Evolutionary conservation across 352 stramenopile genomes (phyloP).

Genomic region (Phytophthora colocasiae): DNA sequence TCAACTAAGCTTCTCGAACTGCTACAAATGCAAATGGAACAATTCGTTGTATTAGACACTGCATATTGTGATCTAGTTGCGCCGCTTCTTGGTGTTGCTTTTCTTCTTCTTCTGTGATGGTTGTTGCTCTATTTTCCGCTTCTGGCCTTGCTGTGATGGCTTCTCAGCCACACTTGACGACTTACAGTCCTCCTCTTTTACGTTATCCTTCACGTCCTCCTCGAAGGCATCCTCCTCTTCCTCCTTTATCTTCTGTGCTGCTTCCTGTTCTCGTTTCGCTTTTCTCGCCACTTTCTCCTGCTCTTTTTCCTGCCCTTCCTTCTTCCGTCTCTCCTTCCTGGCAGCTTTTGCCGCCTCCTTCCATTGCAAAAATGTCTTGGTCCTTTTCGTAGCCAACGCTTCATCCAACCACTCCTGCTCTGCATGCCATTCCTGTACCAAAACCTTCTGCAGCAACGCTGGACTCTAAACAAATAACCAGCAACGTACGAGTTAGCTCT

Average conservation of each 20-base stretch:
- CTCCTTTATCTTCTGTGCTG: conserved; percentile 9
- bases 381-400: conserved; percentile 55
- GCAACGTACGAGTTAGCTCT: conserved; percentile 15
- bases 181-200: neutral
- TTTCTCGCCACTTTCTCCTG: conserved; percentile 47
- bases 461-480: conserved; percentile 33
- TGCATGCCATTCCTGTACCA: conserved; percentile 74
- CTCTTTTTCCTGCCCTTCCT: conserved; percentile 57
- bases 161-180: neutral
- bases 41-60: conserved; percentile 20
- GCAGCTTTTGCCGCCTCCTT: conserved; percentile 67
- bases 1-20: too few relatives aligned
- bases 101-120: conserved; percentile 7
- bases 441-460: conserved; percentile 62
- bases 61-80: conserved; percentile 8
- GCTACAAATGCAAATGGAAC: neutral
- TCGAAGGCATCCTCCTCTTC: neutral
- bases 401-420: conserved; percentile 67
- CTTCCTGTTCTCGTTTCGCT: conserved; percentile 45
- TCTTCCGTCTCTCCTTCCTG: conserved; percentile 68
- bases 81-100: conserved; percentile 32
- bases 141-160: conserved; percentile 7
- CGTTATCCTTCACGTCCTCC: conserved; percentile 4
- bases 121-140: conserved; percentile 15
- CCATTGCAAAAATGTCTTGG: conserved; percentile 71